Conservation (phyloP, 345 rosid genomes). For the Psidium guajava region DNA sequence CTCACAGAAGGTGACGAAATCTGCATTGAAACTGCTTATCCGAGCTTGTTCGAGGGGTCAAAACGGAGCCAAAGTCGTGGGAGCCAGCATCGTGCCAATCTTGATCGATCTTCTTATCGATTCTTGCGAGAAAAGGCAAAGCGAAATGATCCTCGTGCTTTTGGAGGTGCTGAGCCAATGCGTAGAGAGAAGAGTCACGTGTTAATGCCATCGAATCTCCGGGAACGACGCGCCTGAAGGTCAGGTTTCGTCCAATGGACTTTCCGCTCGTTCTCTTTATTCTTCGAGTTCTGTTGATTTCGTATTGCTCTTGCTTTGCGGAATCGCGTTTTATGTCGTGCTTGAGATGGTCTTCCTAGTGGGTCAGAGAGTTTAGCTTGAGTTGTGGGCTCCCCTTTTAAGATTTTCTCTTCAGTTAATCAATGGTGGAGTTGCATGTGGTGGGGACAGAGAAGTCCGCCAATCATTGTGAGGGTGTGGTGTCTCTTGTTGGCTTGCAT, state of each 20-base stretch:
- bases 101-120: constrained; percentile 62
- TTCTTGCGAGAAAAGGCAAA: constrained; percentile 27
- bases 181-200: constrained; percentile 54
- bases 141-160: constrained; percentile 38
- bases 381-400: neutral
- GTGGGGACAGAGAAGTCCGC: neutral
- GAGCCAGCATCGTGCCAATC: constrained; percentile 39
- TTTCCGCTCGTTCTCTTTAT: too few relatives aligned
- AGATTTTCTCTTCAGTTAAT: neutral
- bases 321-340: neutral
- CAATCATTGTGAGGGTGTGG: neutral
- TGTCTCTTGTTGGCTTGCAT: neutral
- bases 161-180: constrained; percentile 50
- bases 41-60: constrained; percentile 50
- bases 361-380: neutral
- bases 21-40: constrained; percentile 38
- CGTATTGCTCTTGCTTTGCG: neutral
- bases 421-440: neutral
- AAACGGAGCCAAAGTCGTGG: constrained; percentile 55
- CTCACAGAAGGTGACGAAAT: constrained; percentile 50
- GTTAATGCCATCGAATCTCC: neutral
- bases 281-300: neutral
- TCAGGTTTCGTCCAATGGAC: too few relatives aligned
- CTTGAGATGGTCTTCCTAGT: neutral
- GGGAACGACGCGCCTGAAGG: too few relatives aligned